phyloP scores from a whole-genome alignment of 805 yeast species.

The Pachysolen tannophilus region DNA sequence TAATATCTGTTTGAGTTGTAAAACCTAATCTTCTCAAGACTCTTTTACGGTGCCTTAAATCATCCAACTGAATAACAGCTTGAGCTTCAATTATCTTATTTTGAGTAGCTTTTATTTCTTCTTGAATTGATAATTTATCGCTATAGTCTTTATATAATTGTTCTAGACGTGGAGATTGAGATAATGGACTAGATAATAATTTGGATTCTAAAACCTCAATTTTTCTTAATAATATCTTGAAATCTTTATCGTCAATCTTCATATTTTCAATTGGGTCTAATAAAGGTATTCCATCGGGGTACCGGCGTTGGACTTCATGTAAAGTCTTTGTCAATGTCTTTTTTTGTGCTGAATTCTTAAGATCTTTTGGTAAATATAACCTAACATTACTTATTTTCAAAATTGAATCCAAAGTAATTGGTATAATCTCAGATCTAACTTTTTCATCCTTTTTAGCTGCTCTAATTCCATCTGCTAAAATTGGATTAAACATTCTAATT shows the following conservation, averaged over 20 bases:
- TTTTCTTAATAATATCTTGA: constrained; percentile 62
- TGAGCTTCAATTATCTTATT: constrained; percentile 74
- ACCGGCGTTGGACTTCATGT: constrained; percentile 71
- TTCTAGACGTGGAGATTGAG: constrained; percentile 50
- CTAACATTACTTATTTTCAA: constrained; percentile 72
- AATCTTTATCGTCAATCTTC: constrained; percentile 83
- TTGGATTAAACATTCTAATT: constrained; percentile 69
- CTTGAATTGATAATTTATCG: constrained; percentile 52
- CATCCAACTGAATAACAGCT: constrained; percentile 90
- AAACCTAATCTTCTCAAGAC: constrained; percentile 90
- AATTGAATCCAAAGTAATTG: constrained; percentile 76
- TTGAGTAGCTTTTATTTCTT: constrained; percentile 50
- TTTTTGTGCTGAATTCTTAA: constrained; percentile 52
- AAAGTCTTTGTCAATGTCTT: constrained; percentile 63
- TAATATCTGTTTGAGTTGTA: constrained; percentile 78
- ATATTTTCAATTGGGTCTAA: constrained; percentile 87
- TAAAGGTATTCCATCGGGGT: constrained; percentile 86
- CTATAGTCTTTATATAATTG: constrained; percentile 60
- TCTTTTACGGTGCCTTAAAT: constrained; percentile 84
- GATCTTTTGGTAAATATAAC: constrained; percentile 68
- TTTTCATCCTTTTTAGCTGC: constrained; percentile 73
- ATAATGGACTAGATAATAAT: constrained; percentile 59
- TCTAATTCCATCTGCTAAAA: constrained; percentile 81
- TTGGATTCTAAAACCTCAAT: constrained; percentile 77
- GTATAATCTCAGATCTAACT: constrained; percentile 68